phyloP scores from a whole-genome alignment of 371 early-diverging fungal species.

The Apophysomyces ossiformis region DNA sequence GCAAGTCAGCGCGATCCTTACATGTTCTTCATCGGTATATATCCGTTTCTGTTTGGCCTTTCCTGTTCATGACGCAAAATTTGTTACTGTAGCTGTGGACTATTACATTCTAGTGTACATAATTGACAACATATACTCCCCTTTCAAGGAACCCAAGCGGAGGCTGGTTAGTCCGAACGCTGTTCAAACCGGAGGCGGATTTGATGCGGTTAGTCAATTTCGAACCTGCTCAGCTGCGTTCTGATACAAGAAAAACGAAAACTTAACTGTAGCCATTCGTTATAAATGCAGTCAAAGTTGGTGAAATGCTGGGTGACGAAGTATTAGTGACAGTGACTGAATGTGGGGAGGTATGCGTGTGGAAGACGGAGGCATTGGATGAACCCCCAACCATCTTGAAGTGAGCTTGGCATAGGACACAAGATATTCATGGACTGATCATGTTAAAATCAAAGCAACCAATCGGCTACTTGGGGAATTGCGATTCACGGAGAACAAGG shows the following conservation, averaged over 20 bases:
- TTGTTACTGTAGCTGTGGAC: slow-evolving; percentile 31
- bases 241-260: neutral
- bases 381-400: slow-evolving; percentile 45
- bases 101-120: slow-evolving; percentile 33
- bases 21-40: slow-evolving; percentile 29
- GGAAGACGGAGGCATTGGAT: slow-evolving; percentile 54
- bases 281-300: slow-evolving; percentile 68
- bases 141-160: slow-evolving; percentile 25
- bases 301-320: slow-evolving; percentile 43
- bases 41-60: neutral
- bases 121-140: slow-evolving; percentile 20
- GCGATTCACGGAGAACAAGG: slow-evolving; percentile 58
- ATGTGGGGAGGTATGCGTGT: slow-evolving; percentile 52
- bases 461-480: slow-evolving; percentile 66
- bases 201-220: slow-evolving; percentile 26
- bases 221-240: neutral
- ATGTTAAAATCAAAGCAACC: slow-evolving; percentile 15
- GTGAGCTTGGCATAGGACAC: neutral
- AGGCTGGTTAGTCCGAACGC: slow-evolving; percentile 22
- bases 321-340: slow-evolving; percentile 60
- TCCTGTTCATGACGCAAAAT: neutral
- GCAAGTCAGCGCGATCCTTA: slow-evolving; percentile 41
- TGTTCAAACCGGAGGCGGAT: slow-evolving; percentile 11
- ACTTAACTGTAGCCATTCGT: slow-evolving; percentile 27
- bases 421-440: neutral